phyloP scores from a whole-genome alignment of 2,329 filamentous ascomycete species.

The Aureobasidium sp. region DNA sequence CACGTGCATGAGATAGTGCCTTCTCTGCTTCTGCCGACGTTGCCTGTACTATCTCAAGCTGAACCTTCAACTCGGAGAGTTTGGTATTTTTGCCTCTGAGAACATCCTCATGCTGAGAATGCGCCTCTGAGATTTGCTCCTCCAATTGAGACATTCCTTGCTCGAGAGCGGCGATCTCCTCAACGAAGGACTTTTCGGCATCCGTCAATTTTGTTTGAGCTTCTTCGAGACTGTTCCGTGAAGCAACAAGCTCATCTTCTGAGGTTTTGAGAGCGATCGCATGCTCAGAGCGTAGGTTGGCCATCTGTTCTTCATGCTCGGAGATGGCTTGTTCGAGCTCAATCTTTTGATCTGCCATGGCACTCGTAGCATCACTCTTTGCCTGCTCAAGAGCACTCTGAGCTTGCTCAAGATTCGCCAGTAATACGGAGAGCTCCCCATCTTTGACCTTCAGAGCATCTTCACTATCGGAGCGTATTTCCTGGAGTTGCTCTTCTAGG shows the following conservation, averaged over 20 bases:
- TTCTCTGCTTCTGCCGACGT: neutral
- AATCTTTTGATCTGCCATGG: neutral
- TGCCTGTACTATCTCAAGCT: neutral
- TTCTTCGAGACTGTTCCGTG: neutral
- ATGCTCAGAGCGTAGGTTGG: neutral
- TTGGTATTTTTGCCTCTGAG: conserved; percentile 4
- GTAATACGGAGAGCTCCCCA: conserved; percentile 12
- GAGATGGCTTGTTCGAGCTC: neutral
- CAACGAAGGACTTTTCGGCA: neutral
- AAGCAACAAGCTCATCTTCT: conserved; percentile 12
- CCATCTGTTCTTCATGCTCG: neutral
- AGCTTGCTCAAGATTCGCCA: neutral
- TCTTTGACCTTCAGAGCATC: conserved; percentile 3
- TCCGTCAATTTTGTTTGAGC: neutral
- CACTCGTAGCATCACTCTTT: neutral
- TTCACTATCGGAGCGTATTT: neutral
- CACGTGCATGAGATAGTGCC: neutral
- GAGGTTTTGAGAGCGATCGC: neutral
- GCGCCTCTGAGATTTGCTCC: neutral
- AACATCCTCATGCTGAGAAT: neutral
- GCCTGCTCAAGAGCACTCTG: neutral
- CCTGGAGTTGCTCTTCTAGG: neutral
- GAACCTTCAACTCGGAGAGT: neutral
- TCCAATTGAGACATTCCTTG: neutral
- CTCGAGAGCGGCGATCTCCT: neutral